These are phyloP conservation scores for Beta corolliflora DNA, from an alignment of 179 eudicot genomes.

Conservation along the genomic window DNA sequence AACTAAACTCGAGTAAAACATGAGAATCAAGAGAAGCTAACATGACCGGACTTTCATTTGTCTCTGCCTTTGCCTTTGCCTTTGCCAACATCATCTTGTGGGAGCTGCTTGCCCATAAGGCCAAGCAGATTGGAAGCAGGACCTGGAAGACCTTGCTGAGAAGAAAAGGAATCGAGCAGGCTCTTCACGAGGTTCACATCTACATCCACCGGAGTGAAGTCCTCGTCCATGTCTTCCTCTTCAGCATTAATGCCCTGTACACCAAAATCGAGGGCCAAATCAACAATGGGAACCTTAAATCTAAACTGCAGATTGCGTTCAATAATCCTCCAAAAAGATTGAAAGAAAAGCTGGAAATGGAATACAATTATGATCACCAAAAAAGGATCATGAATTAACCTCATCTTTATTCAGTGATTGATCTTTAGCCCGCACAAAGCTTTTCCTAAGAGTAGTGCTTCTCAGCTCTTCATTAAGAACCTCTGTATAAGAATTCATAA, in stretches of 20 bases:
- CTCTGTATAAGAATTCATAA: conserved; percentile 75
- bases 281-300: background rate
- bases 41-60: conserved; percentile 26
- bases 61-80: conserved; percentile 48
- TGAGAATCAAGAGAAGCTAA: background rate
- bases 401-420: conserved; percentile 44
- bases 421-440: conserved; percentile 75
- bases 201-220: conserved; percentile 80
- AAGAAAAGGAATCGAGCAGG: conserved; percentile 83
- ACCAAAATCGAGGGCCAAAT: conserved; percentile 3
- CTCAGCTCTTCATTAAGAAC: conserved; percentile 67
- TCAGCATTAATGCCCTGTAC: conserved; percentile 55
- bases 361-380: background rate
- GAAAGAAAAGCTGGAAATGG: background rate
- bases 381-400: conserved; percentile 40
- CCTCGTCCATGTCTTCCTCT: conserved; percentile 71
- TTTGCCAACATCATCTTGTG: conserved; percentile 44
- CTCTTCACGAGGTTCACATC: conserved; percentile 92
- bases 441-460: conserved; percentile 62
- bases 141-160: conserved; percentile 92
- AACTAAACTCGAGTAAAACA: background rate
- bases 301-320: background rate
- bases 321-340: background rate
- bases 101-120: conserved; percentile 80
- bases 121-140: conserved; percentile 95